Evolutionary conservation across 1,139 yeast genomes (phyloP).

Genomic region (Hyphopichia fennica): DNA sequence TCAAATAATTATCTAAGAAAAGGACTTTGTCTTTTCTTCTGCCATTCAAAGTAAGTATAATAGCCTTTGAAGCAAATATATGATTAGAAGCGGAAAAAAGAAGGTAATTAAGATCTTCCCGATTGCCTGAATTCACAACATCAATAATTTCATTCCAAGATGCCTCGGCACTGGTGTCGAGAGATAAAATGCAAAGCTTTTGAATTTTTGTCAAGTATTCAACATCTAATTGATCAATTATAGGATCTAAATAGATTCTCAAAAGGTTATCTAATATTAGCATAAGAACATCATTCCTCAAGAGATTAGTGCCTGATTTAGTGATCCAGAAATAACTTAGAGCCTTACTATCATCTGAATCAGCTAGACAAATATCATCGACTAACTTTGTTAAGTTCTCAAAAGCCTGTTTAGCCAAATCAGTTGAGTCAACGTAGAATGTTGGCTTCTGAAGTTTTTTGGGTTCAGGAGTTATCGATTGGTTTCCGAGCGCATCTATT

Average conservation of each 20-base stretch:
- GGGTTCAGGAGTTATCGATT: slow-evolving; percentile 1
- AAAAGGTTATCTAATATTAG: slow-evolving; percentile 16
- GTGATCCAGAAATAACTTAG: not conserved
- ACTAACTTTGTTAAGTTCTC: not conserved
- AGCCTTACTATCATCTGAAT: not conserved
- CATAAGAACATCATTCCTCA: slow-evolving; percentile 10
- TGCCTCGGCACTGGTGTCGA: slow-evolving; percentile 16
- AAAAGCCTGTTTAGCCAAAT: not conserved
- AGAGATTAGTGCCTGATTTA: slow-evolving; percentile 1
- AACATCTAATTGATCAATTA: slow-evolving; percentile 13
- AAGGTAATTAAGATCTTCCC: not conserved
- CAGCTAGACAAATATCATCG: not conserved
- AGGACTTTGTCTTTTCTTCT: slow-evolving; percentile 41
- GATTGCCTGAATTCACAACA: slow-evolving; percentile 5
- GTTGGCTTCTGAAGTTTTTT: slow-evolving; percentile 3
- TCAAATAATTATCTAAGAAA: slow-evolving; percentile 45
- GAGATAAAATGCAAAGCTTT: slow-evolving; percentile 16
- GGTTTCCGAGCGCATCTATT: not conserved
- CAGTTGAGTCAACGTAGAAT: slow-evolving; percentile 2
- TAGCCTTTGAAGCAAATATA: slow-evolving; percentile 36
- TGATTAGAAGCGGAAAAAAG: slow-evolving; percentile 17
- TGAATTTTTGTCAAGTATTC: slow-evolving; percentile 22
- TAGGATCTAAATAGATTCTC: slow-evolving; percentile 12
- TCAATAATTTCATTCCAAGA: slow-evolving; percentile 7
- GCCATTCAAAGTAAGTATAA: slow-evolving; percentile 42